A percentile compares a stretch with the other conserved stretches of the same genome.
These are phyloP conservation scores for Neonectria coccinea DNA, from an alignment of 2,329 filamentous ascomycete species.

Conservation along the genomic window DNA sequence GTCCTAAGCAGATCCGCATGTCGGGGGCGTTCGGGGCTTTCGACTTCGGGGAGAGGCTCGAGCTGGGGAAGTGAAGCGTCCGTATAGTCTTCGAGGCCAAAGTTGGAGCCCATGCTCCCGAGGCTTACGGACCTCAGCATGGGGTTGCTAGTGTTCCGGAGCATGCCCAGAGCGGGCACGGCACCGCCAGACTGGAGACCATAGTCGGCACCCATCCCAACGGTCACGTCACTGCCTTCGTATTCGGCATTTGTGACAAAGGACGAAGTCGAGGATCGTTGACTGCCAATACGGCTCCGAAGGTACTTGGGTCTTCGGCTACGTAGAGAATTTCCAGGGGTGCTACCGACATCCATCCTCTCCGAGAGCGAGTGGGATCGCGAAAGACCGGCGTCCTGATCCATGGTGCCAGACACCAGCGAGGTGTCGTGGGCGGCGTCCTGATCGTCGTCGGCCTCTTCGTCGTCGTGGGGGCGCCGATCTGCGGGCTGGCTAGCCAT, in stretches of 20 bases:
- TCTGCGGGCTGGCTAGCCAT: conserved; percentile 52
- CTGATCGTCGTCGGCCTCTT: conserved; percentile 41
- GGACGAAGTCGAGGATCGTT: conserved; percentile 71
- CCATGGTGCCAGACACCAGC: conserved; percentile 46
- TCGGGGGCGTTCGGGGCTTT: conserved; percentile 54
- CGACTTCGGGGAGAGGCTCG: conserved; percentile 62
- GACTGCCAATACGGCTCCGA: conserved; percentile 67
- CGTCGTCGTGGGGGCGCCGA: conserved; percentile 41
- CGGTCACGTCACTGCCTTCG: conserved; percentile 78
- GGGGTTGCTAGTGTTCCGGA: conserved; percentile 63
- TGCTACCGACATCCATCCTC: conserved; percentile 58
- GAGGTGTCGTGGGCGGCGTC: conserved; percentile 48
- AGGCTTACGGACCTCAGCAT: conserved; percentile 85
- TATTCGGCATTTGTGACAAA: conserved; percentile 66
- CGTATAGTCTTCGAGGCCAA: conserved; percentile 70
- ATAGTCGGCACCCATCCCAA: conserved; percentile 77
- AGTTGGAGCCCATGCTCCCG: conserved; percentile 83
- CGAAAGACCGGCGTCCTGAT: conserved; percentile 46
- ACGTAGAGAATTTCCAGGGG: conserved; percentile 60
- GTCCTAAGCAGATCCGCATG: conserved; percentile 71
- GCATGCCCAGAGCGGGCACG: conserved; percentile 65
- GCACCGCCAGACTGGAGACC: conserved; percentile 86
- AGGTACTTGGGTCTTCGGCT: conserved; percentile 67
- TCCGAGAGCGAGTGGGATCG: conserved; percentile 50
- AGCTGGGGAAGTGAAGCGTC: conserved; percentile 60